These are phyloP conservation scores for Talaromyces atroroseus DNA, from an alignment of 2,329 filamentous ascomycete genomes.

Conservation along the genomic window DNA sequence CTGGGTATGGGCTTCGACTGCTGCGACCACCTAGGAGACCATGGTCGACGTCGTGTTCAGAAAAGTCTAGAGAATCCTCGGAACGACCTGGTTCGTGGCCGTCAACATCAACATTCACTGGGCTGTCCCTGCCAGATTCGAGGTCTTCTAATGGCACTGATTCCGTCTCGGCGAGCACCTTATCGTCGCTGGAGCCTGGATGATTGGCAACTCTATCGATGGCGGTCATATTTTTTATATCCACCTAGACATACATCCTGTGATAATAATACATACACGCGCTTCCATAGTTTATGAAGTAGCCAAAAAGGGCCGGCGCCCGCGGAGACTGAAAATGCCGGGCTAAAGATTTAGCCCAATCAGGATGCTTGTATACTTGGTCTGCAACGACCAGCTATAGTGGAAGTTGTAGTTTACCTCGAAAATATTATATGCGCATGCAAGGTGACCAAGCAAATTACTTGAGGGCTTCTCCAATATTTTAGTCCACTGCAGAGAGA, in stretches of 20 bases:
- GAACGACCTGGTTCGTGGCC: slow-evolving; percentile 1
- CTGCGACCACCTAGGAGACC: slow-evolving; percentile 9
- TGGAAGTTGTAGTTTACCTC: background rate
- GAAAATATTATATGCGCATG: background rate
- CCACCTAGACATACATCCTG: background rate
- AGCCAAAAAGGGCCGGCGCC: background rate
- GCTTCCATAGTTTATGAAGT: background rate
- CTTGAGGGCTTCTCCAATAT: background rate
- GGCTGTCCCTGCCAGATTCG: slow-evolving; percentile 7
- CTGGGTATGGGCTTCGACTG: background rate
- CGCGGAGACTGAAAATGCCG: background rate
- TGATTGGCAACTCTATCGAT: background rate
- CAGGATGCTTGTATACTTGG: background rate
- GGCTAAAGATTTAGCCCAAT: background rate
- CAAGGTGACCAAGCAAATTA: background rate
- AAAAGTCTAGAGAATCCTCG: slow-evolving; percentile 10
- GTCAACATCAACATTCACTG: background rate
- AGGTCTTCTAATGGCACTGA: slow-evolving; percentile 9
- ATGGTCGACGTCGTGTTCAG: slow-evolving; percentile 6
- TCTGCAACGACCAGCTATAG: background rate
- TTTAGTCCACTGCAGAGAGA: background rate
- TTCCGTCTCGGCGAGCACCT: background rate
- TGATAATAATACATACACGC: background rate
- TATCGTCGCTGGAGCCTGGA: background rate
- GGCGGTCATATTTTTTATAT: background rate